Conservation (phyloP, 2,329 filamentous ascomycete species). For the Diplodia corticola region DNA sequence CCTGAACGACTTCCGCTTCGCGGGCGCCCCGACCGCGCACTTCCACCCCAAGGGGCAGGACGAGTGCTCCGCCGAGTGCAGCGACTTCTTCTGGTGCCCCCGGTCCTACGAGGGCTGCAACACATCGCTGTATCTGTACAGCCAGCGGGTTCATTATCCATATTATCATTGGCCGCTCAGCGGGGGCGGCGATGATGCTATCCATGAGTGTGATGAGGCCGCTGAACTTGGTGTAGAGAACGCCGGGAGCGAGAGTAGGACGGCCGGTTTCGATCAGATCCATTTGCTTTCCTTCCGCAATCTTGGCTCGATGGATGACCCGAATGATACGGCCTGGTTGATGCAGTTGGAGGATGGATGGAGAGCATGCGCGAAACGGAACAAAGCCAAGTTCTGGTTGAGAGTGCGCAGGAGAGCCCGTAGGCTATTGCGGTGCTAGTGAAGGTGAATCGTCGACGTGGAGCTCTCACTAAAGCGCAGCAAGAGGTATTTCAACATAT, state of each 20-base stretch:
- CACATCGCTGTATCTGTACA: neutral
- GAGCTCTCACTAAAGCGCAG: neutral
- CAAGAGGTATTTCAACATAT: neutral
- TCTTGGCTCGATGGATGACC: neutral
- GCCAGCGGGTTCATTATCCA: neutral
- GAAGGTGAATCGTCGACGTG: neutral
- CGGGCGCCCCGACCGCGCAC: neutral
- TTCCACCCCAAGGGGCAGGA: neutral
- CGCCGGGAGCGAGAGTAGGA: neutral
- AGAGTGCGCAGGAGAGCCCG: neutral
- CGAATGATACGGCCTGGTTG: neutral
- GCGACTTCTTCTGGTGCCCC: neutral
- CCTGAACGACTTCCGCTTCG: neutral
- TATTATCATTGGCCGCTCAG: neutral
- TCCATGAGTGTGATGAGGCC: neutral
- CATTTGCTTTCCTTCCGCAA: neutral
- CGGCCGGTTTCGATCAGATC: neutral
- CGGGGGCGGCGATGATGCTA: neutral
- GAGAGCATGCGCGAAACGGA: neutral
- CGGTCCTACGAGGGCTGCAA: neutral
- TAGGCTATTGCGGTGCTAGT: neutral
- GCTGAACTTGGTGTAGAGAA: too few relatives aligned
- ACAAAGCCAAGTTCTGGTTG: neutral
- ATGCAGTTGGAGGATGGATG: neutral
- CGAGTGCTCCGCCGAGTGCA: neutral